phyloP scores from a whole-genome alignment of 805 yeast species.

The Wickerhamiella shivajii region DNA sequence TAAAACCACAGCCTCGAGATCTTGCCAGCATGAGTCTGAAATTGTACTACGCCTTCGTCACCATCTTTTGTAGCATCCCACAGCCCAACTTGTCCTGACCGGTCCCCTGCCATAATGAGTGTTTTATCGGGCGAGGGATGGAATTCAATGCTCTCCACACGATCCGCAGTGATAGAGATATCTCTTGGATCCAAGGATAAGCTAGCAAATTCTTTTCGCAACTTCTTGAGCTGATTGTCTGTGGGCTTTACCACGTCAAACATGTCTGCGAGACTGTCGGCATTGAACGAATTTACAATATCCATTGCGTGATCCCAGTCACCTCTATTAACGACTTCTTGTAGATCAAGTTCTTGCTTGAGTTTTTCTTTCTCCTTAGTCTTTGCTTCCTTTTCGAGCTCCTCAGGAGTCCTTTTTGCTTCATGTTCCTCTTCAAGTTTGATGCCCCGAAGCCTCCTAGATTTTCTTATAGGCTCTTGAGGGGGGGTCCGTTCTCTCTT shows the following conservation, averaged over 20 bases:
- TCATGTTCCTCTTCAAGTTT: constrained; percentile 27
- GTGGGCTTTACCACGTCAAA: constrained; percentile 38
- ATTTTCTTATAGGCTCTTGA: constrained; percentile 50
- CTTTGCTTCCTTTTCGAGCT: constrained; percentile 18
- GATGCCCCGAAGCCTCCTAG: constrained; percentile 66
- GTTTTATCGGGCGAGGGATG: constrained; percentile 59
- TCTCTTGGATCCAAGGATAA: constrained; percentile 50
- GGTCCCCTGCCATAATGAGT: constrained; percentile 75
- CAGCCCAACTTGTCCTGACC: constrained; percentile 70
- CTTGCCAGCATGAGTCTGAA: constrained; percentile 64
- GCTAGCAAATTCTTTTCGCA: constrained; percentile 40
- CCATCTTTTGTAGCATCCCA: constrained; percentile 54
- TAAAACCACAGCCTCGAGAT: constrained; percentile 48
- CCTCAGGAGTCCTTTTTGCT: constrained; percentile 5
- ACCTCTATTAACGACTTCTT: constrained; percentile 23
- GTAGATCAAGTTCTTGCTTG: constrained; percentile 24
- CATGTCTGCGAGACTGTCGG: constrained; percentile 24
- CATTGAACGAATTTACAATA: constrained; percentile 19
- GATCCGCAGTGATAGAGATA: constrained; percentile 45
- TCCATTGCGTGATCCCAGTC: constrained; percentile 26
- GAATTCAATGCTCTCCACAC: constrained; percentile 60
- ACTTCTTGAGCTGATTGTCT: constrained; percentile 34
- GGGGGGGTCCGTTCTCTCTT: constrained; percentile 13
- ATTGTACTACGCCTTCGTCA: constrained; percentile 35
- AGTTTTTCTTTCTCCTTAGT: constrained; percentile 41